Percentiles rank a stretch among this genome's conserved stretches.
phyloP scores from a whole-genome alignment of 306 rosid genomes.

The Quillaja saponaria region DNA sequence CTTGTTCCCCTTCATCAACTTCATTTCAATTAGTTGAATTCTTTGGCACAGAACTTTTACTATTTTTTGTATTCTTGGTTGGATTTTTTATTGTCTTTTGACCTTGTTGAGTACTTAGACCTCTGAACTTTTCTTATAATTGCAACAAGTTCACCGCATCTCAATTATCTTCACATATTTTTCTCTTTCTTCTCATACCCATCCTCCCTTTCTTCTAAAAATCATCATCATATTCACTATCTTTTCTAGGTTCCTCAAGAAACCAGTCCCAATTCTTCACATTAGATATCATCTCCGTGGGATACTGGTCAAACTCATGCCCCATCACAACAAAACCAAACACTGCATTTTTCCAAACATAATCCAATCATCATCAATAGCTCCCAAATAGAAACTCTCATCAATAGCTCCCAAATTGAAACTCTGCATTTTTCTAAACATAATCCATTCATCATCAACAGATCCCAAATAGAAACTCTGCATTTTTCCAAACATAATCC shows the following conservation, averaged over 20 bases:
- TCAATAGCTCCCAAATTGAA: not conserved
- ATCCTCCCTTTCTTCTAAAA: slow-evolving; percentile 32
- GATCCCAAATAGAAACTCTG: not conserved
- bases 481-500: too few relatives aligned
- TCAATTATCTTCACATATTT: slow-evolving; percentile 33
- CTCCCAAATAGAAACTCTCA: not conserved
- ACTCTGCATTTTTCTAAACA: too few relatives aligned
- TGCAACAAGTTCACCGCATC: slow-evolving; percentile 62
- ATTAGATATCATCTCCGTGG: slow-evolving; percentile 55
- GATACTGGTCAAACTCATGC: slow-evolving; percentile 77
- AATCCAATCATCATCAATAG: slow-evolving; percentile 14
- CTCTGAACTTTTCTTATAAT: too few relatives aligned
- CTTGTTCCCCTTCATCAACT: slow-evolving; percentile 48
- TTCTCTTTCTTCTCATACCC: slow-evolving; percentile 49
- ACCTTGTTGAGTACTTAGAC: slow-evolving; percentile 64
- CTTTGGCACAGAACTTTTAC: slow-evolving; percentile 37
- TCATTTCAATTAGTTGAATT: slow-evolving; percentile 35
- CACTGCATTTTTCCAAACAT: slow-evolving; percentile 55
- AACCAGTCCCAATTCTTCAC: slow-evolving; percentile 78
- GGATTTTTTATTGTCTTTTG: slow-evolving; percentile 34
- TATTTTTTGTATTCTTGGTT: slow-evolving; percentile 26
- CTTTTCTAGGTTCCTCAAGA: slow-evolving; percentile 60
- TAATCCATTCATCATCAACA: not conserved
- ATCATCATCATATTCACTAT: slow-evolving; percentile 45
- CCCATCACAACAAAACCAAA: slow-evolving; percentile 75